Evolutionary conservation across 208 protist species (phyloP), one percentile per base, ranked within the genome.

Genomic region (Polymyxa betae): DNA sequence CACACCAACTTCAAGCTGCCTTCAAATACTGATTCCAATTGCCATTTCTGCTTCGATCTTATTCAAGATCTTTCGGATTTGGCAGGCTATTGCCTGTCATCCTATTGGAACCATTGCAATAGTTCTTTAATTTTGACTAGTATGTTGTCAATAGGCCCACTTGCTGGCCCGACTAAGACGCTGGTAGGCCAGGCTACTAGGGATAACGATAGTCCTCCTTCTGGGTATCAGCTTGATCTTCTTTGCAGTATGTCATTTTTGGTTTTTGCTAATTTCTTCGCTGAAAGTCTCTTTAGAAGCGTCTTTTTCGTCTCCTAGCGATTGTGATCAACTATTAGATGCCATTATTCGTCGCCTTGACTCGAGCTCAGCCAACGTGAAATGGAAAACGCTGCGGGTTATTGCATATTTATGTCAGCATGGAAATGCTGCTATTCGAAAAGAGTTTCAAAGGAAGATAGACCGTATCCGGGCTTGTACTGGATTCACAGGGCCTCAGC

Each of bases 381-480:
- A 82, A 35, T 82, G 72, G 72, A 82, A 82, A n/a, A 40, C 72
- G 72, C 72, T 82, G 16, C 72, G 72, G 16, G 72, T 82, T 35
- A 82, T 82, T 20, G 5, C 72, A 20, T 82, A 82, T 43, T n/a
- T 82, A 20, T 82, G 72, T 43, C 10, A 35, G 72, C n/a, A 82
- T 43, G 72, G 72, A 35, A 82, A 82, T 43, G 35, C n/a, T 35
- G n/a, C 72, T 12, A 82, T 82, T 12, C 5, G 72, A 35, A 82
- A 82, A 82, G n/a, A 12, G 5, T 35, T 82, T 20, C 72, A 82
- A 43, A 5, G 72, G 5, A 5, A n/a, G 16, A 82, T 43, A 20
- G 5, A 5, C 35, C 5, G 10, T 43, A 5, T 82, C 5, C 5
- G n/a, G 35, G 72, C 5, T 20, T 35, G 35, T 35, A n/a, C 72